Evolutionary conservation across 2,329 filamentous ascomycete species (phyloP), one percentile per base, ranked within the genome.

Genomic region (Fusarium anthophilum): DNA sequence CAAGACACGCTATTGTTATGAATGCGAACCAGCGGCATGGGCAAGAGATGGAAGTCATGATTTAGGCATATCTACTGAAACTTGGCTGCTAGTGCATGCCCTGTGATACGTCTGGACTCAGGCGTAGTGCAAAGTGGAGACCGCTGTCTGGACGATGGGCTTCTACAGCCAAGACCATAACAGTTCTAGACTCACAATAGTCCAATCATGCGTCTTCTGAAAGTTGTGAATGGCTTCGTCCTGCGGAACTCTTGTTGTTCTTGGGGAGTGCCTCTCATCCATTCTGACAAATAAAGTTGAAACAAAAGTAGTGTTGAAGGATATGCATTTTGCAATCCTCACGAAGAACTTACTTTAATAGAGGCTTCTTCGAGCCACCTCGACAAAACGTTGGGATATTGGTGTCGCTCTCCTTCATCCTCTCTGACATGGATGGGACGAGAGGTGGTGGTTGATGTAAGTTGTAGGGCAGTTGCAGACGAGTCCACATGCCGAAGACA

Each of bases 11-110:
- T 35, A 63, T 55, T 65, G 13, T 39, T 26, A 26, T 57, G 28
- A 32, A 39, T 65, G 32, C 28, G 55, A 28, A n/a, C 26, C 18
- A 51, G 15, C 15, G 63, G 32, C 56, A 41, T 55, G 62, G 57
- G 45, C 51, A 61, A 55, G 45, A 45, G 51, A 32, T 68, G 35
- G 63, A 28, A 30, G 38, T 37, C 38, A 38, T 13, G 30, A 47
- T 35, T 53, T n/a, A 22, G 30, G 35, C 50, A 60, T 74, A 63
- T 51, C 55, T 37, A 44, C 43, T 26, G 47, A 37, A 62, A 59
- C 65, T 53, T 56, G 43, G 20, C 38, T 28, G 30, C 35, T 66
- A 56, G 55, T 73, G 53, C 65, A 59, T 63, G 71, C 22, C 45
- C 17, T 12, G 9, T 38, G 51, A 28, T 37, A 41, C 53, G 38